Evolutionary conservation across 2,329 filamentous ascomycete species (phyloP).

Genomic region (Sporothrix schenckii): DNA sequence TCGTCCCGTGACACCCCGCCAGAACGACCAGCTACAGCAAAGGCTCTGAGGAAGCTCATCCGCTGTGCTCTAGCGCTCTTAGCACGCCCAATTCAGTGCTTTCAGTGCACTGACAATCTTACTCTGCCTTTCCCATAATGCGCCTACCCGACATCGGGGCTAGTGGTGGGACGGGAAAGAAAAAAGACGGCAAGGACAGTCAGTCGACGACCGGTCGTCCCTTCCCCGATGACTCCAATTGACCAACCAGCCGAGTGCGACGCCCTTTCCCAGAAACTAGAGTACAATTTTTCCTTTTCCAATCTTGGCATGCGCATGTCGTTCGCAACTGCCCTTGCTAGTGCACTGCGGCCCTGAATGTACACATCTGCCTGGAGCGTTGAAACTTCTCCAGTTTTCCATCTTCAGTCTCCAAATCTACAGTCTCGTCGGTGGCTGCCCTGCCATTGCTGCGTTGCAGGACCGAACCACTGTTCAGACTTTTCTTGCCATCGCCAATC

Average conservation of each 20-base stretch:
- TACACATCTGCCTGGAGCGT: background rate
- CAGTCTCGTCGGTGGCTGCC: background rate
- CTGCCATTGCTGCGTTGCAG: slow-evolving; percentile 17
- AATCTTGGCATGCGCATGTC: background rate
- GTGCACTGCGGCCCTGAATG: background rate
- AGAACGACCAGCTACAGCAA: background rate
- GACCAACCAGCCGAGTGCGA: slow-evolving; percentile 26
- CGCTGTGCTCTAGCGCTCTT: background rate
- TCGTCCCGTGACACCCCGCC: slow-evolving; percentile 14
- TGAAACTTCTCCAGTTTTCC: background rate
- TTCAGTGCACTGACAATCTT: background rate
- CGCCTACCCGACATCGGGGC: slow-evolving; percentile 22
- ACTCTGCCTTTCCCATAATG: background rate
- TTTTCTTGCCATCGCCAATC: slow-evolving; percentile 11
- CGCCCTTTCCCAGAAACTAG: slow-evolving; percentile 18
- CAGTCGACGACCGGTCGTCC: background rate
- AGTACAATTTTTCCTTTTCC: slow-evolving; percentile 9
- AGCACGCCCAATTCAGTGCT: background rate
- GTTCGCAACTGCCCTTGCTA: slow-evolving; percentile 5
- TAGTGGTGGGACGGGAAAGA: slow-evolving; percentile 16
- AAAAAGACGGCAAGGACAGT: slow-evolving; percentile 15
- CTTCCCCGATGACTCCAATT: slow-evolving; percentile 29
- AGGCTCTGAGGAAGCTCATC: background rate
- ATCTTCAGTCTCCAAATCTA: slow-evolving; percentile 5
- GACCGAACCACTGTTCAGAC: slow-evolving; percentile 9